Evolutionary conservation across 2,329 filamentous ascomycete species (phyloP).

Genomic region (Diaporthe batatas): DNA sequence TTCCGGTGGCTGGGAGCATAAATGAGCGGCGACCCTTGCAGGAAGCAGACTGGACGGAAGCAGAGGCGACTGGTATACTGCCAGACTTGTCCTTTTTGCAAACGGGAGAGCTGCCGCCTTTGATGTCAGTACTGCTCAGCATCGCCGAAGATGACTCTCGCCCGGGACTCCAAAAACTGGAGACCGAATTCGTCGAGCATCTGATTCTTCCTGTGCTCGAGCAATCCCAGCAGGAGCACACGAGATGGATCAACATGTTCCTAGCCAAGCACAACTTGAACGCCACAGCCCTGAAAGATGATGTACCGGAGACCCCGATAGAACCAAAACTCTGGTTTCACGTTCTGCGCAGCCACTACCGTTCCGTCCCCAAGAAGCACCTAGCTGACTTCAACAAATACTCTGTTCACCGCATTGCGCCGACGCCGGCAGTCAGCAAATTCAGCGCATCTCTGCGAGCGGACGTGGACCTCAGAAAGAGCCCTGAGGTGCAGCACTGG

Average conservation of each 20-base stretch:
- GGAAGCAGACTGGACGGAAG: slow-evolving; percentile 25
- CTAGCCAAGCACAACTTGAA: slow-evolving; percentile 27
- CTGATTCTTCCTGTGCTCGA: slow-evolving; percentile 24
- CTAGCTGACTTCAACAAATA: slow-evolving; percentile 24
- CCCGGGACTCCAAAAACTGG: slow-evolving; percentile 16
- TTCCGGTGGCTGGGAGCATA: slow-evolving; percentile 36
- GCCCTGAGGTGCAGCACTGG: slow-evolving; percentile 28
- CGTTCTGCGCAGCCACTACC: background rate
- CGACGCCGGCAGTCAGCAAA: background rate
- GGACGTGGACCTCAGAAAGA: background rate
- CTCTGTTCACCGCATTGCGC: slow-evolving; percentile 15
- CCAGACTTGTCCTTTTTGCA: slow-evolving; percentile 13
- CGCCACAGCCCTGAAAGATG: background rate
- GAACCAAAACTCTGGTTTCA: background rate
- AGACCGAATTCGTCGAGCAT: slow-evolving; percentile 17
- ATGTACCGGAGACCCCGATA: slow-evolving; percentile 16
- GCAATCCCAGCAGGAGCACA: slow-evolving; percentile 28
- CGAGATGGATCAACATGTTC: slow-evolving; percentile 32
- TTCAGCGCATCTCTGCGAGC: slow-evolving; percentile 20
- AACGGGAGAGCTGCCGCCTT: background rate
- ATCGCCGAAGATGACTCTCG: background rate
- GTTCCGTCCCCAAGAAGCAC: background rate
- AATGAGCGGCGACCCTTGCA: slow-evolving; percentile 30
- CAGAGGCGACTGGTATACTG: slow-evolving; percentile 16
- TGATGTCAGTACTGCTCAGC: slow-evolving; percentile 29